Base-by-base conservation (phyloP, 2,329 filamentous ascomycete species). In the Pyrenophora graminea region DNA sequence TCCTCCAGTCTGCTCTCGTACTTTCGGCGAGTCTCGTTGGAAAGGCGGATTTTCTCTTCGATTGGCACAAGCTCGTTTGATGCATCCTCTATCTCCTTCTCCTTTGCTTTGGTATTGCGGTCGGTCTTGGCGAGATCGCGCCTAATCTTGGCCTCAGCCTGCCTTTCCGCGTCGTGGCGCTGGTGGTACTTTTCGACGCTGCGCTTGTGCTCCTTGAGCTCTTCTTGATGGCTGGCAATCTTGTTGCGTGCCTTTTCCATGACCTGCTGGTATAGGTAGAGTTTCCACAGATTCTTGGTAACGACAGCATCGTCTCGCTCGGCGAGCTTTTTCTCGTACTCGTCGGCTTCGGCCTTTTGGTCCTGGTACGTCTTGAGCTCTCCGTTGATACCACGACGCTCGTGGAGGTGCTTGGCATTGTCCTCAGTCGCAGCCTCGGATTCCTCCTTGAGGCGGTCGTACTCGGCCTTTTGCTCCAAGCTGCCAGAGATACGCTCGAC, bases 401-500 rank as follows among this genome's bases (percentile, higher is more conserved):
- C 85, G 67, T 94, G 89, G 7, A 97, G 84, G 70, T 96, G 92
- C 61, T 91, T 89, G 38, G 86, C 90, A 60, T 96, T 90, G 59
- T 95, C 90, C 65, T 97, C 93, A 1, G 88, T 85, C 5, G 93
- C 91, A 63, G 91, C 86, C 59, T 97, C 91, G 4, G 89, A 85
- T 68, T 96, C 90, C 6, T 82, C 81, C 74, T 97, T 93, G n/a
- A 97, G 80, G 48, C 82, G 84, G 68, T 99, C 95, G 71, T 99
- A 99, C 63, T 97, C 91, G 8, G 86, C 84, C 75, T 97, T 97
- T 76, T 92, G 90, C 66, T 99, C 94, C 44, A 97, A 76, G 73
- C 92, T 97, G 39, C 94, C 94, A 1, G 93, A 97, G 56, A 99
- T 97, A 74, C 97, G 94, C 76, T 99, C 94, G 49, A 99, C 96